Evolutionary conservation across 441 rosid species (phyloP).

Genomic region (Erodium chrysanthum): DNA sequence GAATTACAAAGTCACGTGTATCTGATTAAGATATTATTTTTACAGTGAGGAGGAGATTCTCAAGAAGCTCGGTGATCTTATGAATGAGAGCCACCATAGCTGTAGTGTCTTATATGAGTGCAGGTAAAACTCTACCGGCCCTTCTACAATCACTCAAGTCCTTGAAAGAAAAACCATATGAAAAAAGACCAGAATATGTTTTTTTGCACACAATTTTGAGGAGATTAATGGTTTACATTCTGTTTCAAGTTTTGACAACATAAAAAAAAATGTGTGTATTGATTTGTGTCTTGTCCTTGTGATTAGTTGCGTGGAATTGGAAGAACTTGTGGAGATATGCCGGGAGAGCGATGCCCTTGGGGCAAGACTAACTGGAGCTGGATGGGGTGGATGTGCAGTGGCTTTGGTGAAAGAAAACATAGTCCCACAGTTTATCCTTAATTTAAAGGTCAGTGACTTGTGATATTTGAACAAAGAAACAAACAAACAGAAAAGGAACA

Average conservation of each 20-base stretch:
- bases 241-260: too few species aligned
- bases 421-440: slow-evolving; percentile 70
- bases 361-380: slow-evolving; percentile 96
- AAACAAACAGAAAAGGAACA: too few species aligned
- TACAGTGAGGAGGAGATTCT: slow-evolving; percentile 75
- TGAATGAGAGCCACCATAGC: slow-evolving; percentile 81
- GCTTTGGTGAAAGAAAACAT: slow-evolving; percentile 69
- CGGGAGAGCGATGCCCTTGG: slow-evolving; percentile 72
- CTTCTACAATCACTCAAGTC: background rate
- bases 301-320: slow-evolving; percentile 81
- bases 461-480: too few species aligned
- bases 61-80: slow-evolving; percentile 67
- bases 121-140: slow-evolving; percentile 42
- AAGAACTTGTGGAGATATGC: slow-evolving; percentile 66
- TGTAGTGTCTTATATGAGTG: slow-evolving; percentile 88
- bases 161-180: too few species aligned
- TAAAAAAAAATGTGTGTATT: too few species aligned
- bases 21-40: background rate
- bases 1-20: background rate
- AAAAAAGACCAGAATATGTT: too few species aligned
- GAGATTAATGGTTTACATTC: too few species aligned
- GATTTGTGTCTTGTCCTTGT: background rate
- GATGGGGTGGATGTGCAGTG: slow-evolving; percentile 98
- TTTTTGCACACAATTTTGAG: too few species aligned
- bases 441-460: slow-evolving; percentile 46